Conservation (phyloP, 2,329 filamentous ascomycete species). For the Exophiala mesophila region DNA sequence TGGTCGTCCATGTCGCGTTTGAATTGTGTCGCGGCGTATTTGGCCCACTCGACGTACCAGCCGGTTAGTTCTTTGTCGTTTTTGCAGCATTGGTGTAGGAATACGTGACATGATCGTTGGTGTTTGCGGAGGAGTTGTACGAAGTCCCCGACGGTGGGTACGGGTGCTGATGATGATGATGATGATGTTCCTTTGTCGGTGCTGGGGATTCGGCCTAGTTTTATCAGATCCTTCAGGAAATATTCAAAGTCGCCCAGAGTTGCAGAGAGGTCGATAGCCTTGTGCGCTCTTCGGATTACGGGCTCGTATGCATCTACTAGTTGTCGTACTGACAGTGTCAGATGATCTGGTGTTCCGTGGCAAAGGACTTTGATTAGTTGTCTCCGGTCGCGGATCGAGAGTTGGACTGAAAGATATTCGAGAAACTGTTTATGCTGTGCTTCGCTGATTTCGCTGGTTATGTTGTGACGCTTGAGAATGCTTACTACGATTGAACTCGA, state of each 20-base stretch:
- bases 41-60: constrained; percentile 58
- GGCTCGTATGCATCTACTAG: constrained; percentile 65
- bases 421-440: constrained; percentile 60
- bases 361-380: constrained; percentile 64
- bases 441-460: constrained; percentile 49
- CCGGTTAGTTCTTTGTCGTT: constrained; percentile 62
- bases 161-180: constrained; percentile 25
- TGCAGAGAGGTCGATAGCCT: constrained; percentile 64
- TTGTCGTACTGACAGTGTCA: constrained; percentile 65
- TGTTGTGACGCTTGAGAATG: constrained; percentile 52
- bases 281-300: constrained; percentile 67
- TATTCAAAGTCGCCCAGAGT: constrained; percentile 62
- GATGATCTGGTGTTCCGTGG: constrained; percentile 62
- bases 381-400: constrained; percentile 69
- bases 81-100: constrained; percentile 64
- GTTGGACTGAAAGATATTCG: constrained; percentile 65
- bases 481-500: constrained; percentile 60
- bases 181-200: constrained; percentile 28
- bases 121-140: constrained; percentile 63
- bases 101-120: constrained; percentile 59
- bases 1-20: constrained; percentile 20
- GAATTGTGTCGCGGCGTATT: constrained; percentile 56
- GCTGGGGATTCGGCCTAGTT: constrained; percentile 42
- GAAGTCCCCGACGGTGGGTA: constrained; percentile 66
- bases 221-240: constrained; percentile 69